A percentile compares a stretch with the other conserved stretches of the same genome.
phyloP scores from a whole-genome alignment of 768 basidiomycete genomes.

The Lactifluus subvellereus region DNA sequence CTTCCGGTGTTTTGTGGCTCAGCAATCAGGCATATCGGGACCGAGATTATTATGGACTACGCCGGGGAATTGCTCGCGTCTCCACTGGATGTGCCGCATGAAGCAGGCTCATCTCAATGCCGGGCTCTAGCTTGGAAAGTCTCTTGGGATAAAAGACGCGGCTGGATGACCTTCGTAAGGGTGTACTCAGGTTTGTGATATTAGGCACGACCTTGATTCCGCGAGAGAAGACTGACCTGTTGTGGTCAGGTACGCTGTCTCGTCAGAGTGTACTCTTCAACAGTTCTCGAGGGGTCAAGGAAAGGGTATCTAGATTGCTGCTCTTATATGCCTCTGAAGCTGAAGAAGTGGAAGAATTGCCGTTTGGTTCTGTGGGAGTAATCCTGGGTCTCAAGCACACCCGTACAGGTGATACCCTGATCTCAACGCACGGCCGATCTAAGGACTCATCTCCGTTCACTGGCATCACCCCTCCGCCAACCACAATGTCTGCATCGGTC shows the following conservation, averaged over 20 bases:
- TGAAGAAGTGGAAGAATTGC: constrained; percentile 72
- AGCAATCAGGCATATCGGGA: constrained; percentile 75
- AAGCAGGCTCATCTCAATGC: constrained; percentile 39
- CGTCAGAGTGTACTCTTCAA: constrained; percentile 60
- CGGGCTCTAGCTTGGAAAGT: constrained; percentile 85
- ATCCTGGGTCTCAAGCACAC: constrained; percentile 78
- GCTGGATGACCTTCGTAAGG: constrained; percentile 92
- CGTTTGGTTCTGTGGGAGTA: constrained; percentile 81
- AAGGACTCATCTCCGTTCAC: constrained; percentile 41
- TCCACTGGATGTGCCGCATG: constrained; percentile 58
- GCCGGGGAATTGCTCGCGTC: constrained; percentile 74
- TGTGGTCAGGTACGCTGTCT: constrained; percentile 54
- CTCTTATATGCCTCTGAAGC: constrained; percentile 72
- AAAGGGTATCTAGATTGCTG: constrained; percentile 68
- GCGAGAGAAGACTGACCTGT: constrained; percentile 11
- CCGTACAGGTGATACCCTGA: constrained; percentile 81
- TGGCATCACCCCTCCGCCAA: constrained; percentile 69
- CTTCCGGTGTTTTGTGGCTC: constrained; percentile 82
- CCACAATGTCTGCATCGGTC: constrained; percentile 80
- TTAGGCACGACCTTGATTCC: background rate
- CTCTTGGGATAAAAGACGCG: constrained; percentile 71
- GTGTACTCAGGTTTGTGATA: constrained; percentile 69
- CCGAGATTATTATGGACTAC: constrained; percentile 75
- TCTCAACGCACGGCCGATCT: constrained; percentile 41
- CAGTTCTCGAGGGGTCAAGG: constrained; percentile 58